These are phyloP conservation scores for Nakaseomyces sp. DNA, from an alignment of 1,139 yeast genomes.

Conservation along the genomic window DNA sequence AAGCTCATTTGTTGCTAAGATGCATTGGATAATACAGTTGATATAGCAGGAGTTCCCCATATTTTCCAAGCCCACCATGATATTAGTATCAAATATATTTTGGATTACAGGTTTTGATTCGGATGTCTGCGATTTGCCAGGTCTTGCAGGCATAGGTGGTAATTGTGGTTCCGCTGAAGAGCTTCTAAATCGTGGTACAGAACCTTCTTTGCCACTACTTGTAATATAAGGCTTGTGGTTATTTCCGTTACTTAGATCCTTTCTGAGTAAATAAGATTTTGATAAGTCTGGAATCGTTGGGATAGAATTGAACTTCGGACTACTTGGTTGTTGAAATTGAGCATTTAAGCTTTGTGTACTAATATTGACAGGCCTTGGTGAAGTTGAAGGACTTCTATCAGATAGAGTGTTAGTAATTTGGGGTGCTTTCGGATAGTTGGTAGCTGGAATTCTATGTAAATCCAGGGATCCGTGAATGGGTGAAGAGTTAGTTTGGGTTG, in stretches of 20 bases:
- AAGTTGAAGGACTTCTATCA: neutral
- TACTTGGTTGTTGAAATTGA: neutral
- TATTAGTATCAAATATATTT: constrained; percentile 16
- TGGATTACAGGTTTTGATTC: constrained; percentile 11
- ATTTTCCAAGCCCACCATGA: constrained; percentile 56
- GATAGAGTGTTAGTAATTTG: neutral
- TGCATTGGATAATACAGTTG: constrained; percentile 84
- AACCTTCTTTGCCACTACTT: neutral
- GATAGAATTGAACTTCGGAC: neutral
- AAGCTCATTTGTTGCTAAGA: constrained; percentile 43
- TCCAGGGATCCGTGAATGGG: neutral
- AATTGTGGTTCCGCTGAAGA: constrained; percentile 1
- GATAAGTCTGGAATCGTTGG: neutral
- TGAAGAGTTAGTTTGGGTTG: neutral
- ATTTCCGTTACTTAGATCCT: neutral
- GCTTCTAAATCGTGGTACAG: neutral
- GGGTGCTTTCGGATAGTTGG: constrained; percentile 1
- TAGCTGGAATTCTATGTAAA: neutral
- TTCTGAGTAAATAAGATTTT: neutral
- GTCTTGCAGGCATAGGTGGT: constrained; percentile 4
- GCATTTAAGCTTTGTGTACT: neutral
- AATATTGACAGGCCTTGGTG: neutral
- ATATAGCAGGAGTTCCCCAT: constrained; percentile 88
- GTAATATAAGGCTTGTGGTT: neutral
- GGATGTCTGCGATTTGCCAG: neutral